Base-by-base conservation (phyloP, 1,139 yeast genomes). In the Yamadazyma diddensiae region DNA sequence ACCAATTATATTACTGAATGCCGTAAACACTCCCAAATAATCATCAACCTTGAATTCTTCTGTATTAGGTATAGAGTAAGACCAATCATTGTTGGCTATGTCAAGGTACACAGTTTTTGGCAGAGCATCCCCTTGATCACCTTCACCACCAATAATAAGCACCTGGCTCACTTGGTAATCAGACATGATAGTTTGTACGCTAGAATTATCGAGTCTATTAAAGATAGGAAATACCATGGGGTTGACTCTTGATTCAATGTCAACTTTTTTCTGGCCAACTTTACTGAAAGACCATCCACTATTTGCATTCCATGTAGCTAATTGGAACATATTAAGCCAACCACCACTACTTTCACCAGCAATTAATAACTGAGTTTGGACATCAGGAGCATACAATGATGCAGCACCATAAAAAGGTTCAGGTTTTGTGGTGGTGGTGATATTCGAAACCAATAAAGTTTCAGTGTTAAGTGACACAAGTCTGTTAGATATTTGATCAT, bases 261-360 rank as follows among this genome's bases (percentile, higher is more conserved):
- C 37, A 4, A 39, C 25, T 4, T 37, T 35, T 19, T 33, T 44
- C 3, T 42, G 25, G 11, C 36, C 27, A 3, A 62, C 52, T 22
- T 45, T 48, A 33, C 52, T 48, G 28, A 61, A 62, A 15, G 70
- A 63, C 75, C 75, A 69, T 0, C 75, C 75, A 16, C 70, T 52
- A 24, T 43, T 38, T 33, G 65, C 67, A 36, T 60, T 57, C 75
- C 75, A 69, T 0, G 70, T 62, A 3, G 74, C 74, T 24, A 69
- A 47, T 43, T 67, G 74, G 42, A 57, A 57, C 73, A 69, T 66
- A 43, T 55, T 66, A 27, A 69, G 48, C 74, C 74, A 69, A 0
- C 72, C 72, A 6, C 46, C 44, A 21, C 41, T 37, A 34, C 66
- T 62, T 34, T 61, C 52, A 2, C 75, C 75, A 0, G 73, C 75